Base-by-base conservation (phyloP, 495 filamentous ascomycete genomes). In the Parathielavia hyrcaniae region DNA sequence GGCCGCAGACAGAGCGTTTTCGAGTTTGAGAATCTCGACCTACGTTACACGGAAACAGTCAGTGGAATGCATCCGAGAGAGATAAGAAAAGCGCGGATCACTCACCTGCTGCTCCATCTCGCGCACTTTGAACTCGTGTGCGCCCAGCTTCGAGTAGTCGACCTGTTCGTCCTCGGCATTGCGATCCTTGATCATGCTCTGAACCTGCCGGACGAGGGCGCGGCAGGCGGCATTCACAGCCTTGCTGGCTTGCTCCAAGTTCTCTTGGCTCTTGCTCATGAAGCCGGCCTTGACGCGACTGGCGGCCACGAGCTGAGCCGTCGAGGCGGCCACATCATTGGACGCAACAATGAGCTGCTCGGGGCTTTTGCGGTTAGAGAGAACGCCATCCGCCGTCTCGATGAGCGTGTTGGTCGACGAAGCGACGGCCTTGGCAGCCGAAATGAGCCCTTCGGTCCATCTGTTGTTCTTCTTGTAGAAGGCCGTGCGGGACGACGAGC, bases 401-500 rank as follows among this genome's bases (percentile, higher is more conserved):
- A 97, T 98, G 59, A 98, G 79, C 36, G 83, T 93, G 75, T 96
- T 97, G 44, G 95, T 98, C 0, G 88, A 91, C 4, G 77, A 69
- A 13, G 93, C 93, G 8, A 98, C 95, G 1, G 93, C 93, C 75
- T 97, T 97, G 50, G 93, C 93, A 5, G 93, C 93, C 36, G 89
- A 95, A 70, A 98, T 96, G 46, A 98, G 81, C 48, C 93, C 93
- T 68, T 98, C 95, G 0, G 93, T 97, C 93, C 93, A 98, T 41
- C 93, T 85, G 71, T 83, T 83, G 79, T 97, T 95, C 77, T 96
- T 96, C 81, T 98, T 98, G 84, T 98, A 98, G 78, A 97, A 98
- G 38, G 90, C 89, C n/a, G 92, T 91, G 23, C 83, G 81, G 40
- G 90, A 93, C 39, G 89, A 88, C 54, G 83, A 87, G 53, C 93